Evolutionary conservation across 2,329 filamentous ascomycete genomes (phyloP), one percentile per base, ranked within the genome.

Genomic region (Phialophora macrospora): DNA sequence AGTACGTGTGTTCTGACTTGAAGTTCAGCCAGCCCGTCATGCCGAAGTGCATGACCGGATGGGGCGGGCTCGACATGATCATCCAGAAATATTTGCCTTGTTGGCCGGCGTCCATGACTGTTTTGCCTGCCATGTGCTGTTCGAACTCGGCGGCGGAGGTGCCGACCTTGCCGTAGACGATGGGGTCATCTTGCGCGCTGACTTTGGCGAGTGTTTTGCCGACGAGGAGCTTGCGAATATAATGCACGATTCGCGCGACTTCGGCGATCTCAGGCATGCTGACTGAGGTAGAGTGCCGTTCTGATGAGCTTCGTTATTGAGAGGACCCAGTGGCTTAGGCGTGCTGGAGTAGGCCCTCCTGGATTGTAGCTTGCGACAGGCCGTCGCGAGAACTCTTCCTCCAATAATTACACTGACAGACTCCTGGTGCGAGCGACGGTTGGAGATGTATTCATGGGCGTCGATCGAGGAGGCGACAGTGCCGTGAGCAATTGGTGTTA

Each of bases 51-150:
- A 96, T 92, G 32, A 98, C 87, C 0, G 91, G 86, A 78, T 98
- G 95, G 0, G 94, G 93, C 11, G 92, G 85, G 9, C 85, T 84
- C 28, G 86, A 84, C 85, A 91, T 90, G 44, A 92, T 88, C 24
- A 98, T 82, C 83, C 95, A 99, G 77, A 99, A 98, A 75, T 98
- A 98, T 84, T 98, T 99, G 9, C 95, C 95, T 76, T 97, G 95
- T 66, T 90, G 92, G 3, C 90, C 91, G 3, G 90, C 91, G 61
- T 83, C 85, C 48, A 85, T 72, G 34, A 90, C 87, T 74, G 87
- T 92, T 74, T 90, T 94, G 4, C 92, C 92, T 3, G 84, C 84
- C 74, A 97, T 82, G 0, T 90, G 88, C 62, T 86, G 84, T 72
- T 91, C 83, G 68, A 99, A 93, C 32, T 89, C 90, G 0, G 85